Percentiles rank a stretch among this genome's conserved stretches.
Evolutionary conservation across 129 eudicot species (phyloP).

Genomic region (Scalesia atractyloides): DNA sequence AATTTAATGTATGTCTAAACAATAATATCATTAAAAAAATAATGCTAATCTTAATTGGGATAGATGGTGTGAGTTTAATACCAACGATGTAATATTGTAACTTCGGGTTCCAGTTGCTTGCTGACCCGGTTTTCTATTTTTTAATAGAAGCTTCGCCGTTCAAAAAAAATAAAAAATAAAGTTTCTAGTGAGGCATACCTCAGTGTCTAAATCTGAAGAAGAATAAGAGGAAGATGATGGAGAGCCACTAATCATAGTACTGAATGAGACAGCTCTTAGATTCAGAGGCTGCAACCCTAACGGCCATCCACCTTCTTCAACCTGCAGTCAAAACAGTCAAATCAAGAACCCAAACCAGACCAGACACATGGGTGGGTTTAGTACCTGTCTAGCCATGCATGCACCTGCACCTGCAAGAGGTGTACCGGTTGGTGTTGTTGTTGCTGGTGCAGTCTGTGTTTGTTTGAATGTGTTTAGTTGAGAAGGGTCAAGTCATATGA

Average conservation of each 20-base stretch:
- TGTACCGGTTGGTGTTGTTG: slow-evolving; percentile 1
- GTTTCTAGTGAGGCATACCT: slow-evolving; percentile 37
- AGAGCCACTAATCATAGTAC: slow-evolving; percentile 54
- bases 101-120: too few species aligned
- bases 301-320: slow-evolving; percentile 79
- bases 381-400: slow-evolving; percentile 59
- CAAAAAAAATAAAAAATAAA: too few species aligned
- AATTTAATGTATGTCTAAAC: background rate
- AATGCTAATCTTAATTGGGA: too few species aligned
- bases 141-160: too few species aligned
- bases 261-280: slow-evolving; percentile 60
- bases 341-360: background rate
- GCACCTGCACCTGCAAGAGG: background rate
- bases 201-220: slow-evolving; percentile 73
- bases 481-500: slow-evolving; percentile 29
- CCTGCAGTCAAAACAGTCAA: slow-evolving; percentile 47
- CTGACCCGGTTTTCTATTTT: too few species aligned
- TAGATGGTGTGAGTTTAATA: too few species aligned
- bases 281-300: slow-evolving; percentile 70
- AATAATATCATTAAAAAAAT: background rate
- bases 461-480: slow-evolving; percentile 27
- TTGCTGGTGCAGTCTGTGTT: slow-evolving; percentile 12
- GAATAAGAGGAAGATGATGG: slow-evolving; percentile 52
- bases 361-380: background rate
- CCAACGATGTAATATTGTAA: too few species aligned